Base-by-base conservation (phyloP, 345 rosid genomes). In the Turnera subulata region DNA sequence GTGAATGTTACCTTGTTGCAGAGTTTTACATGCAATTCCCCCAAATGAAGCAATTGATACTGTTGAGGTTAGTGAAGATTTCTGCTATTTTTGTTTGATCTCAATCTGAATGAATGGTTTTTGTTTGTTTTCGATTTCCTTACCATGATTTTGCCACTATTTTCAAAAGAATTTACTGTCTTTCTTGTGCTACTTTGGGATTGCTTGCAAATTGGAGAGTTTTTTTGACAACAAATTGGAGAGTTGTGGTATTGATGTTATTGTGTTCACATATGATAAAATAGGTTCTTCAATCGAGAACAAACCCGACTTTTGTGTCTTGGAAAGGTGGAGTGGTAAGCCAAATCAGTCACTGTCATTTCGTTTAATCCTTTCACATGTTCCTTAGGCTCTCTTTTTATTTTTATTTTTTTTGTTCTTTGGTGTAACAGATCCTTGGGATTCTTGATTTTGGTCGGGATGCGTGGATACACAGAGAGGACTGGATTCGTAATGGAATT, bases 251-350 rank as follows among this genome's bases (percentile, higher is more conserved):
- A 29, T 29, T 29, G 35, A 29, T 29, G 35, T 4, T 3, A 29
- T 48, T 23, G 21, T 48, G 52, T 48, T 4, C 1, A 22, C 29
- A 48, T 21, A 20, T 47, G 24, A 11, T 45, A 47, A 56, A 59
- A 66, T 65, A 85, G 84, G 97, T 93, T 64, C 72, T 89, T 61
- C 97, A 67, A 60, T 78, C 97, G 51, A 87, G 91, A 77, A 76
- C 81, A 23, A 82, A 82, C 64, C 84, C 91, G 19, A 70, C 76
- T 54, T 79, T 73, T 55, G 85, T 78, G 42, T 32, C 87, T 2
- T 93, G 99, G 96, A 87, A 81, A 82, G 97, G 99, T 2, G 96
- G 99, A 69, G 85, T 82, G 62, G 99, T 89, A 79, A 73, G 45
- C 14, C 2, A 42, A 16, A 4, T 13, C 6, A 2, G 83, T 76